Evolutionary conservation across 2,329 filamentous ascomycete species (phyloP).

Genomic region (Annulohypoxylon truncatum): DNA sequence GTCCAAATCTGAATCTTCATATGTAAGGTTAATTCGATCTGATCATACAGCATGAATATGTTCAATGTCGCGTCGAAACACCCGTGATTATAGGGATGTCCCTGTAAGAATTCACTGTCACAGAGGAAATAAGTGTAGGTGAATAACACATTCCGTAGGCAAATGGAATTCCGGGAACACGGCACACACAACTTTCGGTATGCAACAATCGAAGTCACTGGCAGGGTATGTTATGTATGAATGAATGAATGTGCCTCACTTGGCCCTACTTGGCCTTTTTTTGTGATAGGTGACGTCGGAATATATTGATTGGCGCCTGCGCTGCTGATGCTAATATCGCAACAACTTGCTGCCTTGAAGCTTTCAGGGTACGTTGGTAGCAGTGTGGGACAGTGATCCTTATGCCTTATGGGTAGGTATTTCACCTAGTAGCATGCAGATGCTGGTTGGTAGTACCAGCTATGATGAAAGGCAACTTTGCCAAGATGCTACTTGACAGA

Average conservation of each 20-base stretch:
- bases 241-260: constrained; percentile 9
- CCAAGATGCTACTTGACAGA: constrained; percentile 19
- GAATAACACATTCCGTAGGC: constrained; percentile 6
- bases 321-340: constrained; percentile 28
- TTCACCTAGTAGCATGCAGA: constrained; percentile 5
- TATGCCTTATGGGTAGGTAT: constrained; percentile 11
- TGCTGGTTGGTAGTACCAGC: constrained; percentile 31
- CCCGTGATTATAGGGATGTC: not conserved
- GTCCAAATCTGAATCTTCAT: not conserved
- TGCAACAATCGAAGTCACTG: constrained; percentile 14
- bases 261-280: constrained; percentile 8
- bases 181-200: constrained; percentile 39
- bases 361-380: constrained; percentile 14
- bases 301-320: constrained; percentile 19
- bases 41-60: constrained; percentile 2
- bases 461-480: constrained; percentile 27
- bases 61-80: not conserved
- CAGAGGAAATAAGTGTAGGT: not conserved
- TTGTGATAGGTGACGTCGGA: constrained; percentile 19
- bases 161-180: constrained; percentile 28
- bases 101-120: not conserved
- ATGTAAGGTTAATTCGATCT: constrained; percentile 16
- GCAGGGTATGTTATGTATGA: constrained; percentile 1
- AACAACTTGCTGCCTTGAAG: constrained; percentile 7
- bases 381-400: constrained; percentile 17